phyloP scores from a whole-genome alignment of 768 basidiomycete genomes.

The Pisolithus albus region DNA sequence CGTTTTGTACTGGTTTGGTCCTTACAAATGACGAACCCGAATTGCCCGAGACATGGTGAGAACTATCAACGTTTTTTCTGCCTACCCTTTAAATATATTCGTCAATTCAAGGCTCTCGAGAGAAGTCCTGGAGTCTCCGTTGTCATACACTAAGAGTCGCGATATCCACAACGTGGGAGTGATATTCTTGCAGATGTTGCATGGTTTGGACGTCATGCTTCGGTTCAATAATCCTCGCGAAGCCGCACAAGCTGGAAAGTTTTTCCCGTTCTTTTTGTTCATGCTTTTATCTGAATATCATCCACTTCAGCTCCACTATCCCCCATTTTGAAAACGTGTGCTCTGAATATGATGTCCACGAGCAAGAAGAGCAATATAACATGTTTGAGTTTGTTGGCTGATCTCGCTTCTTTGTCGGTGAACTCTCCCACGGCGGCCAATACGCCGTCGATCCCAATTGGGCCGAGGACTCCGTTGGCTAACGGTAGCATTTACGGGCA shows the following conservation, averaged over 20 bases:
- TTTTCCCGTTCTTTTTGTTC: neutral
- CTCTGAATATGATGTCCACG: conserved; percentile 52
- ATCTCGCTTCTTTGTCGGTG: conserved; percentile 41
- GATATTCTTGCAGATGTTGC: conserved; percentile 76
- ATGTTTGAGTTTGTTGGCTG: conserved; percentile 51
- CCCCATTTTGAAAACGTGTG: conserved; percentile 42
- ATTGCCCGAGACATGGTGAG: conserved; percentile 28
- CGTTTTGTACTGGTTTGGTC: conserved; percentile 41
- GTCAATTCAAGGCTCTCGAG: conserved; percentile 52
- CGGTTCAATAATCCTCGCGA: conserved; percentile 48
- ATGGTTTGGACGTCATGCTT: conserved; percentile 62
- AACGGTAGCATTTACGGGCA: conserved; percentile 29
- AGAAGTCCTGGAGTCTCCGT: conserved; percentile 71
- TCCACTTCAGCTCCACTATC: conserved; percentile 44
- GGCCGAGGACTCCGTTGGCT: conserved; percentile 45
- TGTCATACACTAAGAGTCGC: conserved; percentile 68
- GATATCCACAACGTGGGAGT: conserved; percentile 83
- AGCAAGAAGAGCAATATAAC: conserved; percentile 52
- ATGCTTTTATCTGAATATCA: neutral
- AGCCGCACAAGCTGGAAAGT: conserved; percentile 52
- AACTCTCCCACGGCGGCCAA: conserved; percentile 15
- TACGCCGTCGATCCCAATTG: conserved; percentile 16
- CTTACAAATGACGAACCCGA: conserved; percentile 11
- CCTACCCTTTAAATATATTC: conserved; percentile 5
- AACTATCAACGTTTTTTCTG: neutral